These are phyloP conservation scores for Aaosphaeria pasadenensis DNA, from an alignment of 2,329 filamentous ascomycete species.

Conservation along the genomic window DNA sequence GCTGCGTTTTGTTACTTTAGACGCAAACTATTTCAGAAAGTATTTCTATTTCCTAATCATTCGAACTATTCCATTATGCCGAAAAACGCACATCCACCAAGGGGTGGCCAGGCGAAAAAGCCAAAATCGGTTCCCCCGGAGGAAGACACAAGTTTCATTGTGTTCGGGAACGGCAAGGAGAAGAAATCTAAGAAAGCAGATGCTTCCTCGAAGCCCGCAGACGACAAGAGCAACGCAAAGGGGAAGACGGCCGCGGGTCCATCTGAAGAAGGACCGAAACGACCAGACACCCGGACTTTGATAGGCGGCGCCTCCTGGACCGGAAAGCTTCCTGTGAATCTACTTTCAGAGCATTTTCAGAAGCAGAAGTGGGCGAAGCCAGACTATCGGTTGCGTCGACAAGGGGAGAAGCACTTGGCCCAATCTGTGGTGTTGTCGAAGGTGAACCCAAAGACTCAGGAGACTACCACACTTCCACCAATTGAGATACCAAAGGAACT, in stretches of 20 bases:
- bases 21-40: no score
- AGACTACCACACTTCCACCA: conserved; percentile 70
- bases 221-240: conserved; percentile 27
- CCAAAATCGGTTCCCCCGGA: conserved; percentile 33
- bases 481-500: conserved; percentile 77
- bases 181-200: conserved; percentile 38
- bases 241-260: conserved; percentile 30
- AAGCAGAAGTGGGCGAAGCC: conserved; percentile 95
- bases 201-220: conserved; percentile 8
- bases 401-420: conserved; percentile 73
- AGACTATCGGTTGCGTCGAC: conserved; percentile 80
- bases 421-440: conserved; percentile 70
- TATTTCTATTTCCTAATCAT: no score
- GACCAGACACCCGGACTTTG: conserved; percentile 66
- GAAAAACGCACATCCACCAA: conserved; percentile 49
- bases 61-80: conserved; percentile 35
- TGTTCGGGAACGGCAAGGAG: conserved; percentile 46
- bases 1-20: no score
- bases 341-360: conserved; percentile 91
- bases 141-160: conserved; percentile 49
- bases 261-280: conserved; percentile 49
- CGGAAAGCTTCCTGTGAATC: conserved; percentile 89
- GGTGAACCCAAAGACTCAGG: conserved; percentile 77
- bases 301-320: conserved; percentile 97
- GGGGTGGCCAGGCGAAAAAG: conserved; percentile 40